These are phyloP conservation scores for Podila epicladia DNA, from an alignment of 192 early-diverging fungal species.

Conservation along the genomic window DNA sequence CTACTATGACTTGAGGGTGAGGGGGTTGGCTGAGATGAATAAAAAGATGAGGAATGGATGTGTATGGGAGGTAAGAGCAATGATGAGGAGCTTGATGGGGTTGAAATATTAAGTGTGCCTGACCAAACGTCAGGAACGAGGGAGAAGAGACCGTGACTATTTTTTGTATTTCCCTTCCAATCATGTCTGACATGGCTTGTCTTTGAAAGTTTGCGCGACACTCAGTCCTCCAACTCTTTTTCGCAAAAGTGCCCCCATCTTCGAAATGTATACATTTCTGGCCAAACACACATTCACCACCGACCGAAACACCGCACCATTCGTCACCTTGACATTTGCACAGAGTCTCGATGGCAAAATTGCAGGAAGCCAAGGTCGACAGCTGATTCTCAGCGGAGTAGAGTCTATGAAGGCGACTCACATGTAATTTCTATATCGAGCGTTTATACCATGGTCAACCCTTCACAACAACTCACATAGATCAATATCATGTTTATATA, in stretches of 20 bases:
- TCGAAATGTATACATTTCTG: constrained; percentile 18
- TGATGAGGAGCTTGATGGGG: no score
- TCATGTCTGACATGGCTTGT: neutral
- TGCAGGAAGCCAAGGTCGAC: constrained; percentile 59
- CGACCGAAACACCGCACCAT: constrained; percentile 29
- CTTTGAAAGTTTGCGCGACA: constrained; percentile 1
- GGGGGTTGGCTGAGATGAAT: neutral
- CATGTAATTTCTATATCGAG: constrained; percentile 33
- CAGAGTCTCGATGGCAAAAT: constrained; percentile 92
- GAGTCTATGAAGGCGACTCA: constrained; percentile 88
- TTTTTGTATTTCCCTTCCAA: neutral
- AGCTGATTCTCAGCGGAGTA: constrained; percentile 74
- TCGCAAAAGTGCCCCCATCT: neutral
- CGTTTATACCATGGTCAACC: neutral
- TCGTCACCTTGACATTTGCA: constrained; percentile 87
- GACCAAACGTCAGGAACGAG: neutral
- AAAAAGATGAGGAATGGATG: neutral
- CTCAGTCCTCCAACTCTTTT: neutral
- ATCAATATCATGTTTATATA: constrained; percentile 9
- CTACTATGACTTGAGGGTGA: neutral
- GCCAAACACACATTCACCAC: constrained; percentile 12
- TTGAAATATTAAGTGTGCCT: neutral
- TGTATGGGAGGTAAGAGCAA: neutral
- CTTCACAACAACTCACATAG: neutral
- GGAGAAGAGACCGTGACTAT: neutral